Percentiles rank a stretch among this genome's conserved stretches.
Conservation (phyloP, 2,329 filamentous ascomycete species). For the Amphichorda felina region DNA sequence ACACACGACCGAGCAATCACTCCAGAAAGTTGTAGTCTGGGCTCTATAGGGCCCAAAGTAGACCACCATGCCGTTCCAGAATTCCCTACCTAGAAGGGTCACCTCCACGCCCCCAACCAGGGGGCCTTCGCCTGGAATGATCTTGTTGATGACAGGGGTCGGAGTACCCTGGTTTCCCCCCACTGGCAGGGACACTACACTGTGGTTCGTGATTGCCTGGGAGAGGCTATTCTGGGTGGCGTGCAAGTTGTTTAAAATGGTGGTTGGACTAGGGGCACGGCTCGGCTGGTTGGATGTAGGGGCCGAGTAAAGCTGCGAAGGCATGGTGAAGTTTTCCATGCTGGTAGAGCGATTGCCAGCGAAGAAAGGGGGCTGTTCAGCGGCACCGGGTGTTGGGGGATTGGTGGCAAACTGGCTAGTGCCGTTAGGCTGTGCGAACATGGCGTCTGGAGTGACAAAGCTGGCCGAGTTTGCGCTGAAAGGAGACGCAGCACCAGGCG, state of each 20-base stretch:
- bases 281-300: slow-evolving; percentile 64
- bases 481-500: slow-evolving; percentile 1
- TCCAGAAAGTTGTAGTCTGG: slow-evolving; percentile 70
- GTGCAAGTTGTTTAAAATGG: slow-evolving; percentile 32
- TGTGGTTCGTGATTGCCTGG: slow-evolving; percentile 34
- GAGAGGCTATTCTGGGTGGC: slow-evolving; percentile 28
- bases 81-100: slow-evolving; percentile 69
- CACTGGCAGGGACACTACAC: slow-evolving; percentile 40
- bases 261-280: slow-evolving; percentile 62
- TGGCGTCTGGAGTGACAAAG: not conserved
- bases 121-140: slow-evolving; percentile 74
- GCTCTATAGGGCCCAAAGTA: slow-evolving; percentile 62
- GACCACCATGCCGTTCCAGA: slow-evolving; percentile 66
- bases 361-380: slow-evolving; percentile 7
- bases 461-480: not conserved
- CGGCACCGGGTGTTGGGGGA: slow-evolving; percentile 12
- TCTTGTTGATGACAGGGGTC: slow-evolving; percentile 59
- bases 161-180: slow-evolving; percentile 33
- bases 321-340: slow-evolving; percentile 50
- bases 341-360: slow-evolving; percentile 38
- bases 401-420: not conserved
- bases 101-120: slow-evolving; percentile 79
- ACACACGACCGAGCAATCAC: slow-evolving; percentile 68
- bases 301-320: slow-evolving; percentile 56
- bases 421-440: no score